Conservation (phyloP, 805 yeast species). For the Monosporozyma unispora region DNA sequence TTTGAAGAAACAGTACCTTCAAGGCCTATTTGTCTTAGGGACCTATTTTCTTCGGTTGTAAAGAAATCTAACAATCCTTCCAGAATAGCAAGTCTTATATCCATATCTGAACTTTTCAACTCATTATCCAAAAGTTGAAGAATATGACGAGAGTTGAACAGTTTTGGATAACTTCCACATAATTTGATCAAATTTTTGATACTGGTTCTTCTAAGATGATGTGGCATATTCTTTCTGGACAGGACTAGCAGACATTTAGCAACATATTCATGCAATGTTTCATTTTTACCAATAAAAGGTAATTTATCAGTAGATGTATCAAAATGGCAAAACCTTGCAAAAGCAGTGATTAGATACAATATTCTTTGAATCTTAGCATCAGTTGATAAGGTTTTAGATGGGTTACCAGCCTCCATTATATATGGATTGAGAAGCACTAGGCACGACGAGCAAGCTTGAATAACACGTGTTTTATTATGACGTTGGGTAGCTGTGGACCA, state of each 20-base stretch:
- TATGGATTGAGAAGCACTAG: slow-evolving; percentile 43
- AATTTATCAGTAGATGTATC: slow-evolving; percentile 34
- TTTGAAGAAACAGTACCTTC: slow-evolving; percentile 31
- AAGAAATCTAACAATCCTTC: slow-evolving; percentile 53
- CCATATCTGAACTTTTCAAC: slow-evolving; percentile 32
- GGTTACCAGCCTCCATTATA: slow-evolving; percentile 25
- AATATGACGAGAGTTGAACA: slow-evolving; percentile 53
- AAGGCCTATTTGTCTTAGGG: slow-evolving; percentile 35
- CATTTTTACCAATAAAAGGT: slow-evolving; percentile 32
- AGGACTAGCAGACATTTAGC: slow-evolving; percentile 51
- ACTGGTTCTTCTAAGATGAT: slow-evolving; percentile 41
- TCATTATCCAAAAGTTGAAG: slow-evolving; percentile 44
- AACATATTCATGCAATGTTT: slow-evolving; percentile 48
- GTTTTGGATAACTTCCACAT: slow-evolving; percentile 53
- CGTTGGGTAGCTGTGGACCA: slow-evolving; percentile 46
- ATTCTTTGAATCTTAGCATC: slow-evolving; percentile 47
- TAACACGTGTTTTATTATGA: slow-evolving; percentile 40
- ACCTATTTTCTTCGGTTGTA: slow-evolving; percentile 43
- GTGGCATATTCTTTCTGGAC: slow-evolving; percentile 32
- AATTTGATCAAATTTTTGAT: slow-evolving; percentile 49
- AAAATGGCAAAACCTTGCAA: slow-evolving; percentile 63
- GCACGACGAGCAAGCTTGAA: slow-evolving; percentile 58
- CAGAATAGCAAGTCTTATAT: slow-evolving; percentile 43
- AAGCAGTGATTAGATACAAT: slow-evolving; percentile 54
- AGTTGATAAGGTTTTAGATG: slow-evolving; percentile 12